Conservation (phyloP, 2,329 filamentous ascomycete genomes). For the Rhinocladiella similis region DNA sequence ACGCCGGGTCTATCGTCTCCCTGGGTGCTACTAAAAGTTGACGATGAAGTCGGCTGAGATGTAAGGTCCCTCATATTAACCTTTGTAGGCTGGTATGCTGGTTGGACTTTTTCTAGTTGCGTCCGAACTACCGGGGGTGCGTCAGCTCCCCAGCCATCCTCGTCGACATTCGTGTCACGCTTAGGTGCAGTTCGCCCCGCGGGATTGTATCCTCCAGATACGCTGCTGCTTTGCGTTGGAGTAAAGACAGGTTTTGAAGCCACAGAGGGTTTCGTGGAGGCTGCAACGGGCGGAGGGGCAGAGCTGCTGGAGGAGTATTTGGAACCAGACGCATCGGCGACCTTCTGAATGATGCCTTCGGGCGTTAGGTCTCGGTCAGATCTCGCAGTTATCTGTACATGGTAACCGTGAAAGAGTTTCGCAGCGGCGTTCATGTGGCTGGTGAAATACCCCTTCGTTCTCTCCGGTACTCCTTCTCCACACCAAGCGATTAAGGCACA, state of each 20-base stretch:
- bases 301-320: conserved; percentile 79
- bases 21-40: conserved; percentile 56
- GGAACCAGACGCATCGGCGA: conserved; percentile 88
- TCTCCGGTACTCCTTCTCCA: conserved; percentile 94
- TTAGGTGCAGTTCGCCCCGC: conserved; percentile 50
- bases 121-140: conserved; percentile 86
- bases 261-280: conserved; percentile 56
- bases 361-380: conserved; percentile 86
- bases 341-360: conserved; percentile 86
- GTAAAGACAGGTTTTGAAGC: conserved; percentile 92
- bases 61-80: conserved; percentile 88
- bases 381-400: conserved; percentile 94
- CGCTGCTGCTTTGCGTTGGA: conserved; percentile 65
- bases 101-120: conserved; percentile 85
- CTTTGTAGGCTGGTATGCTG: conserved; percentile 93
- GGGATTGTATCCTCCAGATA: conserved; percentile 62
- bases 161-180: conserved; percentile 59
- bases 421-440: conserved; percentile 87
- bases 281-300: conserved; percentile 53
- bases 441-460: conserved; percentile 97
- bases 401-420: conserved; percentile 93
- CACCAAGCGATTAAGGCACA: conserved; percentile 94
- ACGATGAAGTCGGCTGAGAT: conserved; percentile 65
- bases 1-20: conserved; percentile 60
- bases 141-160: conserved; percentile 92